Percentiles rank a stretch among this genome's conserved stretches.
phyloP scores from a whole-genome alignment of 2,329 filamentous ascomycete species.

The Sporothrix humicola region DNA sequence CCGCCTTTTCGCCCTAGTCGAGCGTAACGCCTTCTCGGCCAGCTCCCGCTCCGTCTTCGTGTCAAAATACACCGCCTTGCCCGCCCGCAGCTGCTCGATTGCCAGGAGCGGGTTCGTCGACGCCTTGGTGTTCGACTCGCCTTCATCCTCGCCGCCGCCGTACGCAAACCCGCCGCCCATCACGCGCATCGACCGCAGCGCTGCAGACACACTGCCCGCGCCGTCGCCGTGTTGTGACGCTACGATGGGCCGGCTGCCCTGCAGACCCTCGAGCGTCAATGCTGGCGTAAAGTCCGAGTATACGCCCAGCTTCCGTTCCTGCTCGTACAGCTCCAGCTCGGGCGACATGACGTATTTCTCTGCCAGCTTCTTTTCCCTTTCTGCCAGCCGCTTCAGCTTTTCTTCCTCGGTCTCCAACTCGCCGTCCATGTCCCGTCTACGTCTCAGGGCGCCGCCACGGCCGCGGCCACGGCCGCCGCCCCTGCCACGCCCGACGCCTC shows the following conservation, averaged over 20 bases:
- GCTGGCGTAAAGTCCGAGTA: constrained; percentile 45
- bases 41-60: constrained; percentile 41
- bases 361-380: background rate
- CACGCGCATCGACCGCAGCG: constrained; percentile 48
- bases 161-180: constrained; percentile 48
- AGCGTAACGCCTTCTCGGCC: constrained; percentile 31
- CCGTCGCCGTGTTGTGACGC: constrained; percentile 40
- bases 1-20: constrained; percentile 1
- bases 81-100: constrained; percentile 36
- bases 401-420: constrained; percentile 27
- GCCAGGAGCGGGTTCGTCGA: constrained; percentile 37
- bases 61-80: constrained; percentile 47
- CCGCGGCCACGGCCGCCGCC: constrained; percentile 27
- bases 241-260: constrained; percentile 49
- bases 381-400: background rate
- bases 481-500: constrained; percentile 8
- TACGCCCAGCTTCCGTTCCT: constrained; percentile 43
- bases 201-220: constrained; percentile 46
- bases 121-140: constrained; percentile 1
- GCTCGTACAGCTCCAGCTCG: constrained; percentile 40
- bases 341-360: constrained; percentile 30
- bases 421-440: background rate
- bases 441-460: background rate
- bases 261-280: constrained; percentile 45
- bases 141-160: constrained; percentile 38